Evolutionary conservation across 257 asterid genomes (phyloP), one percentile per base, ranked within the genome.

Genomic region (Petunia secreta): DNA sequence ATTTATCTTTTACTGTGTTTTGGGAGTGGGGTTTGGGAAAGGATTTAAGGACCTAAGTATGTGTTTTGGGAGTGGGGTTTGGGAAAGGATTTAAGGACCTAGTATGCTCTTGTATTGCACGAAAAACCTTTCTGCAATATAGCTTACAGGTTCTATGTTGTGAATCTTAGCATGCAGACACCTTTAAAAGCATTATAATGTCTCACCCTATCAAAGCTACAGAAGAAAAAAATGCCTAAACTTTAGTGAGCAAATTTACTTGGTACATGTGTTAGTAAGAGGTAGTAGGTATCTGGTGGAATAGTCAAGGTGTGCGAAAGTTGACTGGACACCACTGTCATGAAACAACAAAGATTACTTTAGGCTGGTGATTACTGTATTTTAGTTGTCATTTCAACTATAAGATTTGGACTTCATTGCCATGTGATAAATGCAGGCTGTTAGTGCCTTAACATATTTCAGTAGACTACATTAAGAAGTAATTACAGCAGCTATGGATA

Each of bases 321-420:
- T 25, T 25, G 25, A 25, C 25, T 25, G 25, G 25, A 25, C 25
- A 25, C 25, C 25, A 25, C 25, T 25, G 25, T 25, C 25, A 25
- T 25, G 25, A 25, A 25, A 25, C 25, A 25, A 25, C 25, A 25
- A 25, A 25, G 25, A 25, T 25, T 25, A 46, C 77, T 69, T 46
- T 69, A 44, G 40, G 40, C 43, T 68, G 58, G 75, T 44, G 75
- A 68, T 68, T 43, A 46, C 77, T 69, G 25, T 25, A 46, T 69
- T 25, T 69, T 69, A 46, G 9, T 69, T 69, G 50, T 16, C 55
- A 69, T 16, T 69, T 25, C 77, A 68, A 68, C 2, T 69, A 25
- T 69, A 69, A 46, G 77, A 69, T 46, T 69, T 69, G 77, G 77
- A 69, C 59, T 10, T 25, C 59, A 68, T 44, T 68, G 40, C 58